Base-by-base conservation (phyloP, 176 grass and related monocot species). In the Paspalum notatum region DNA sequence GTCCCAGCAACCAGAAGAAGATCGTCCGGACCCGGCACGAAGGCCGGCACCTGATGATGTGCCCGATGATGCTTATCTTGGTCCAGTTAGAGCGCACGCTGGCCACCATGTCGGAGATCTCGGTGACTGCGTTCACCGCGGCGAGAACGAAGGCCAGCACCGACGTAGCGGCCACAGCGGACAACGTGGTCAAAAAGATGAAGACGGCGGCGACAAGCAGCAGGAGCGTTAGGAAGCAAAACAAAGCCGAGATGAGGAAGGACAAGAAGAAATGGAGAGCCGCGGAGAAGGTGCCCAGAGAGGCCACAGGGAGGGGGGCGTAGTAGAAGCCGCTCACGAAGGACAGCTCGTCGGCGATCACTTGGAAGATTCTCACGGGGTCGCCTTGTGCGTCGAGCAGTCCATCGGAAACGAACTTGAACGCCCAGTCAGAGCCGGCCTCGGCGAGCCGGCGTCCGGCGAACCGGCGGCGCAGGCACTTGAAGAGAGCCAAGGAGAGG, bases 401-500 rank as follows among this genome's bases (percentile, higher is more conserved):
- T 12, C 59, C 60, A 1, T 21, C 7, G 8, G n/a, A 18, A 3
- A 78, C 75, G 18, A 78, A 78, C 5, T 18, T 42, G 60, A 65
- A 39, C 17, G 75, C 60, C 75, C 75, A 52, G 45, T 6, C 39
- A 1, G 59, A 50, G 17, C 60, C 12, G 12, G 60, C 75, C 75
- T 78, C 32, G 32, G 32, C 44, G 1, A 64, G 59, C 25, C 0
- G 56, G 56, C 46, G 47, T 0, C 74, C 74, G 22, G 74, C 74
- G 14, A 76, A 62, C 41, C 74, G 13, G 22, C 74, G 9, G 56
- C 74, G 74, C n/a, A 61, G 14, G 74, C 56, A 62, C 21, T 76
- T 76, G 74, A 76, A 60, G 2, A 76, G 74, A 1, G 22, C 57
- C 21, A 76, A 76, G 22, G 74, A 61, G 4, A 76, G 74, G 57